Conservation (phyloP, 305 asterid genomes). For the Stenogyne calaminthoides region DNA sequence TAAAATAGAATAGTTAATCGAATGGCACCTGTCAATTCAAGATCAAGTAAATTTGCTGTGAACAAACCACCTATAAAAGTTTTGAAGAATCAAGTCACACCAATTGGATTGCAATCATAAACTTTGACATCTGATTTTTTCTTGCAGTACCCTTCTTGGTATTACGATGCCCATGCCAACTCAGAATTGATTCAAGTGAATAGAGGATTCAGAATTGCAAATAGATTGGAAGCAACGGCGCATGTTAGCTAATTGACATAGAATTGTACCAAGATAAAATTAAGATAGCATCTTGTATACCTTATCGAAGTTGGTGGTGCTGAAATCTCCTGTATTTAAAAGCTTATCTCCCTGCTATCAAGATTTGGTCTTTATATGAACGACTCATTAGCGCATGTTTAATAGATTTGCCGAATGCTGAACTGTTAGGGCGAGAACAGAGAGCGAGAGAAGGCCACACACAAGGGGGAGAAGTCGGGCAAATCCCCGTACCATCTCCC, state of each 20-base stretch:
- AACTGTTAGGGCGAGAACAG: neutral
- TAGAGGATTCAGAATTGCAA: neutral
- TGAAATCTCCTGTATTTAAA: neutral
- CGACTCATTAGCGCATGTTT: neutral
- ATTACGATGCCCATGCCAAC: neutral
- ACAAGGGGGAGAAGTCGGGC: constrained; percentile 45
- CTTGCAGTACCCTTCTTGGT: neutral
- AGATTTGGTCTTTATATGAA: neutral
- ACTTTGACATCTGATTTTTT: neutral
- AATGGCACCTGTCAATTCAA: too few relatives aligned
- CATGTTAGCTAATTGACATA: neutral
- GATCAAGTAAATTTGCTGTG: neutral
- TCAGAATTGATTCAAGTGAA: neutral
- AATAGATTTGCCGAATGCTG: neutral
- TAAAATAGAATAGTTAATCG: too few relatives aligned
- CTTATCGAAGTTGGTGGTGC: neutral
- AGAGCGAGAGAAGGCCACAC: constrained; percentile 25
- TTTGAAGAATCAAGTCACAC: neutral
- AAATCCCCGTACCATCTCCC: constrained; percentile 61
- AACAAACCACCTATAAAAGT: neutral
- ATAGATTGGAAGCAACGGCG: neutral
- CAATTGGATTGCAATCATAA: neutral
- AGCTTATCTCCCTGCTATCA: neutral
- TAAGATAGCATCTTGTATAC: constrained; percentile 8
- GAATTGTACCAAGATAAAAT: neutral